Evolutionary conservation across 805 yeast genomes (phyloP), one percentile per base, ranked within the genome.

Genomic region (Nakazawaea ambrosiae): DNA sequence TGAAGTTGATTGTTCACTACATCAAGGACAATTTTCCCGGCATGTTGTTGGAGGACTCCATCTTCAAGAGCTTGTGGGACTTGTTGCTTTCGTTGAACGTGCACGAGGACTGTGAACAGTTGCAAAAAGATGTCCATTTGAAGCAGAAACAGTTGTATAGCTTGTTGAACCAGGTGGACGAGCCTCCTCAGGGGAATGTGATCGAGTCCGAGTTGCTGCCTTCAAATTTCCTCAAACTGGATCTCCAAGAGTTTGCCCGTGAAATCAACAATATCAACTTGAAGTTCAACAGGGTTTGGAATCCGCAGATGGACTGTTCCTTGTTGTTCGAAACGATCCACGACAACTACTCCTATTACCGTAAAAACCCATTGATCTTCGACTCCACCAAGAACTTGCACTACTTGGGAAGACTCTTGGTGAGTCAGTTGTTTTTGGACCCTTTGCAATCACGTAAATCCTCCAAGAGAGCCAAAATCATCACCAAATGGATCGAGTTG

Each of bases 401-500:
- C 54, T 88, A 82, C 51, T 60, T 90, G 39, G 86, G 94, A 2
- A 64, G 87, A 40, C 55, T 88, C 24, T 59, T 88, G 31, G 59
- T 78, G 5, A 70, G 72, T 41, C 97, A 89, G 49, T 48, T 89
- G 15, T 80, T 88, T 47, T 61, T 68, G 22, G 79, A 75, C 44
- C 49, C 58, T n/a, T 47, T 46, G 14, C 54, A 48, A 18, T 52
- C 61, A 3, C 49, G 50, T 6, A 44, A 48, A 15, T 45, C 61
- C 10, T 73, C 64, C 41, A 54, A 57, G 22, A 69, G 92, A 41
- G 94, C 94, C 1, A 59, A 71, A 29, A 50, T 88, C 4, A 55
- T 90, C 26, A 76, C 78, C 33, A 81, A 77, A 52, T 90, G 97
- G 97, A 82, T 89, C 30, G 77, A 78, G 43, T 65, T 90, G 31